Conservation (phyloP, 1,139 yeast genomes). For the Hansenula sp. region DNA sequence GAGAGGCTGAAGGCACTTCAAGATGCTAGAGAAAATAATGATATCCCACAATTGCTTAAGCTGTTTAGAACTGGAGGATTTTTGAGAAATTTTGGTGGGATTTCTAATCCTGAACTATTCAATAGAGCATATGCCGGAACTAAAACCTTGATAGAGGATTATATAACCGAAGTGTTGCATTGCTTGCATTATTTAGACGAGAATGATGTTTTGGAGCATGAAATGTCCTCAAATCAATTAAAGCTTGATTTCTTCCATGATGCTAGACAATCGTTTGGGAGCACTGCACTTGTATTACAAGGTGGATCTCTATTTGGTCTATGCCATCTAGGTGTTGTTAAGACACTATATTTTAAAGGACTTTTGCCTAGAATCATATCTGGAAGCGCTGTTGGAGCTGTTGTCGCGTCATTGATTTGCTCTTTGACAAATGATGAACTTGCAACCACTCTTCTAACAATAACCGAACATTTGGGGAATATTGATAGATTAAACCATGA, state of each 20-base stretch:
- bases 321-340: conserved; percentile 90
- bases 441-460: conserved; percentile 25
- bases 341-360: conserved; percentile 69
- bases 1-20: conserved; percentile 64
- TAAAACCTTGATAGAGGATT: conserved; percentile 82
- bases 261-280: conserved; percentile 84
- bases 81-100: conserved; percentile 87
- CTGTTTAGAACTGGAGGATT: conserved; percentile 74
- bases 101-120: conserved; percentile 74
- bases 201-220: conserved; percentile 14
- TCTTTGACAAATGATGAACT: conserved; percentile 52
- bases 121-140: conserved; percentile 86
- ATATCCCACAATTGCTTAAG: conserved; percentile 58
- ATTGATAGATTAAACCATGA: conserved; percentile 47
- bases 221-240: conserved; percentile 32
- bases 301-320: conserved; percentile 94
- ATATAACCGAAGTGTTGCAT: conserved; percentile 68
- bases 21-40: conserved; percentile 59
- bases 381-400: conserved; percentile 95
- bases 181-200: conserved; percentile 55
- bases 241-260: conserved; percentile 86
- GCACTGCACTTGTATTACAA: conserved; percentile 84
- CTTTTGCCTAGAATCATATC: conserved; percentile 80
- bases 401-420: conserved; percentile 84
- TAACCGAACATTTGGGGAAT: conserved; percentile 28